Percentiles rank a stretch among this genome's conserved stretches.
phyloP scores from a whole-genome alignment of 2,329 filamentous ascomycete species.

The Claviceps capensis region DNA sequence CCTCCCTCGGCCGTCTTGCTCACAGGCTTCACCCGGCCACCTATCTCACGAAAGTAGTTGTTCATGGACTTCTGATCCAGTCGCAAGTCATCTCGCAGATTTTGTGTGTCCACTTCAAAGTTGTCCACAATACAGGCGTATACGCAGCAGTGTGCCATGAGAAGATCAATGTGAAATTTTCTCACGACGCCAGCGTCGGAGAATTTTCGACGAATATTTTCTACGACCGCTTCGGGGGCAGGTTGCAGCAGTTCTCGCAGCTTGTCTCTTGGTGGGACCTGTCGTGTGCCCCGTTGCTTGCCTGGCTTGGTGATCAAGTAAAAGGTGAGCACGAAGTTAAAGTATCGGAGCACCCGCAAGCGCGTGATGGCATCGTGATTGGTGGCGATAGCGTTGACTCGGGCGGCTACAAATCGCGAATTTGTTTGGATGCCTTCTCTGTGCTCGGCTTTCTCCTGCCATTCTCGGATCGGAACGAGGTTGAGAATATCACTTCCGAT shows the following conservation, averaged over 20 bases:
- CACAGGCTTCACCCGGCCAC: slow-evolving; percentile 49
- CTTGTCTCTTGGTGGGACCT: slow-evolving; percentile 48
- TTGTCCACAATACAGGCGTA: slow-evolving; percentile 60
- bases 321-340: slow-evolving; percentile 43
- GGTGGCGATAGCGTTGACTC: slow-evolving; percentile 40
- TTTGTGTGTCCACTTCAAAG: slow-evolving; percentile 56
- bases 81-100: slow-evolving; percentile 57
- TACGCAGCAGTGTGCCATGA: slow-evolving; percentile 60
- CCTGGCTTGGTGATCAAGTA: slow-evolving; percentile 33
- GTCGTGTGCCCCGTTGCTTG: slow-evolving; percentile 31
- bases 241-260: slow-evolving; percentile 42
- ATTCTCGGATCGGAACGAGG: slow-evolving; percentile 56
- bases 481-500: slow-evolving; percentile 56
- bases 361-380: slow-evolving; percentile 39
- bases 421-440: slow-evolving; percentile 41
- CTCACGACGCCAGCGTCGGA: slow-evolving; percentile 49
- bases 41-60: slow-evolving; percentile 64
- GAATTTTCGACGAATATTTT: slow-evolving; percentile 57
- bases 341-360: slow-evolving; percentile 46
- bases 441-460: slow-evolving; percentile 53
- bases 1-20: slow-evolving; percentile 49
- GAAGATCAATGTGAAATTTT: slow-evolving; percentile 57
- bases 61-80: slow-evolving; percentile 57
- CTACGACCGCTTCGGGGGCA: slow-evolving; percentile 48
- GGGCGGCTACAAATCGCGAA: slow-evolving; percentile 52